Base-by-base conservation (phyloP, 2,329 filamentous ascomycete genomes). In the Alternaria sp. region DNA sequence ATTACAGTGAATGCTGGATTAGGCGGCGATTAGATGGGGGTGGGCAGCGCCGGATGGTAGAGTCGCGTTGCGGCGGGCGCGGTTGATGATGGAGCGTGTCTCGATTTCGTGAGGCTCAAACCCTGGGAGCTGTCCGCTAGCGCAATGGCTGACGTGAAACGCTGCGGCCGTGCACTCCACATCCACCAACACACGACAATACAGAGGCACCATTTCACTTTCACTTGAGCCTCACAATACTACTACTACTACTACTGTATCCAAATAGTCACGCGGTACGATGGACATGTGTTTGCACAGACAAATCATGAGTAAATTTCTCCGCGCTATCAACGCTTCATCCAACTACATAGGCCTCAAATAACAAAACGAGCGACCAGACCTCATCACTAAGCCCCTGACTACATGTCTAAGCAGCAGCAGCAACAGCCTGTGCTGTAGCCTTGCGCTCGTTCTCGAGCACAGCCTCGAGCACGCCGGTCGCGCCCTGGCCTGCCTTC, bases 391-490 rank as follows among this genome's bases (percentile, higher is more conserved):
- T 3, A 7, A 49, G 22, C 30, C 24, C 8, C 26, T 7, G 11
- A 22, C 28, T 3, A 30, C 18, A 36, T 11, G 14, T 43, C 62
- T 68, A 79, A 60, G 76, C 77, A 56, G 81, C 79, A 51, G 81
- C 81, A 62, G 78, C 80, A 46, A 82, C 79, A 64, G 78, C 79
- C 63, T 79, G 73, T 26, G 76, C 76, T 14, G 80, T 79, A 66
- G 81, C 75, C 59, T 76, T 71, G 53, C 77, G 76, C 73, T 84
- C 82, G 54, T 78, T 78, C 71, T 83, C 82, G 7, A 85, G 75
- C 34, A 84, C 70, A 34, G 76, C 77, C 72, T 84, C 82, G 24
- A 88, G 78, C 14, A 85, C 80, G 28, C 76, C 79, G 26, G 77
- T 72, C 20, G 81, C 78, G 24, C 78, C 79, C 55, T 79, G 75